Evolutionary conservation across 345 rosid genomes (phyloP).

Genomic region (Brassica rapa): DNA sequence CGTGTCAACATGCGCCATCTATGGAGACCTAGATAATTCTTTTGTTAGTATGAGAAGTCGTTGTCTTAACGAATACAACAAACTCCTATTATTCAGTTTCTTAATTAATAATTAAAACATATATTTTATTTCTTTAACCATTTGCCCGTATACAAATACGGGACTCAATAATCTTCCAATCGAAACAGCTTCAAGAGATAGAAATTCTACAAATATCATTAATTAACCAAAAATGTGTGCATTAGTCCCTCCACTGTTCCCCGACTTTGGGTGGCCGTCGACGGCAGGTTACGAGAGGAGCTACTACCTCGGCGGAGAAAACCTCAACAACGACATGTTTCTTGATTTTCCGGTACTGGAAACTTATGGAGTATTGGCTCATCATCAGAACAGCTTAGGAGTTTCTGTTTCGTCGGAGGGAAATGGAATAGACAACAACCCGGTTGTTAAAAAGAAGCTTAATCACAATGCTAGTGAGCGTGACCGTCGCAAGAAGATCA

Average conservation of each 20-base stretch:
- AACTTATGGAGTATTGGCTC: slow-evolving; percentile 23
- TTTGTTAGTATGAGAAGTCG: not conserved
- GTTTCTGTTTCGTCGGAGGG: slow-evolving; percentile 34
- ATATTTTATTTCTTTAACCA: no score
- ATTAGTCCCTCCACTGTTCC: slow-evolving; percentile 40
- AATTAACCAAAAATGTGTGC: slow-evolving; percentile 33
- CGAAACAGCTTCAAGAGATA: slow-evolving; percentile 1
- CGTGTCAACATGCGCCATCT: slow-evolving; percentile 23
- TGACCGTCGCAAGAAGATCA: slow-evolving; percentile 65
- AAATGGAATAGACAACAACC: slow-evolving; percentile 2
- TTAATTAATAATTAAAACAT: not conserved
- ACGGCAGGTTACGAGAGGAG: slow-evolving; percentile 38
- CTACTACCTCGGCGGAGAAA: slow-evolving; percentile 23
- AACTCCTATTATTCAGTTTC: not conserved
- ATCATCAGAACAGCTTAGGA: slow-evolving; percentile 10
- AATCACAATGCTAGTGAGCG: slow-evolving; percentile 78
- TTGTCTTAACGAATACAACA: not conserved
- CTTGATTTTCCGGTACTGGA: slow-evolving; percentile 36
- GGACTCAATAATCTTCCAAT: slow-evolving; percentile 6
- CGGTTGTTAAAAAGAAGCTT: slow-evolving; percentile 50
- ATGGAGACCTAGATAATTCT: not conserved
- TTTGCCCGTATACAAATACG: no score
- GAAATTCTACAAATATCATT: not conserved
- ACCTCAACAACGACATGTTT: slow-evolving; percentile 13
- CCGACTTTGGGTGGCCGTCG: slow-evolving; percentile 40